These are phyloP conservation scores for Acmispon strigosus DNA, from an alignment of 306 rosid genomes.

Conservation along the genomic window DNA sequence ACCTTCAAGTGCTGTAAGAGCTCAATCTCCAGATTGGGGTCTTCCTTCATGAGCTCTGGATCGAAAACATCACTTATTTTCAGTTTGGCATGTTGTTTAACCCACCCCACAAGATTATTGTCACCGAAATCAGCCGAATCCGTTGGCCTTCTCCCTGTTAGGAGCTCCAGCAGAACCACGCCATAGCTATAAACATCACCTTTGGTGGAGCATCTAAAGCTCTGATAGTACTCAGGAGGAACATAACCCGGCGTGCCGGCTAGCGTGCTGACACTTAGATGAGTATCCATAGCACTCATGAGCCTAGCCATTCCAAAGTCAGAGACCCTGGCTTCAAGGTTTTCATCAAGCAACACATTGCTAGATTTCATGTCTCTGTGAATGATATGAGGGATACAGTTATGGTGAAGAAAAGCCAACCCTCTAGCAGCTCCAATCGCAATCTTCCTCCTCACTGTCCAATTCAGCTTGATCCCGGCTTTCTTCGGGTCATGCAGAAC, in stretches of 20 bases:
- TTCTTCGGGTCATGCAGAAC: slow-evolving; percentile 77
- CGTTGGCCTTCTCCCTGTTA: slow-evolving; percentile 85
- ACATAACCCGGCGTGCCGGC: slow-evolving; percentile 98
- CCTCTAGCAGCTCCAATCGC: slow-evolving; percentile 96
- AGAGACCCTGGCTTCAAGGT: slow-evolving; percentile 88
- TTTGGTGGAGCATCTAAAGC: slow-evolving; percentile 83
- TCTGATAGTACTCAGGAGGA: slow-evolving; percentile 96
- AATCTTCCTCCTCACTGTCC: slow-evolving; percentile 76
- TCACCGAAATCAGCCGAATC: slow-evolving; percentile 92
- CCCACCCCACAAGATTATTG: slow-evolving; percentile 98
- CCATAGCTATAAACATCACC: slow-evolving; percentile 97
- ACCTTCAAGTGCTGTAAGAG: slow-evolving; percentile 81
- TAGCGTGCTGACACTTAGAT: slow-evolving; percentile 90
- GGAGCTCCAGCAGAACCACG: slow-evolving; percentile 81
- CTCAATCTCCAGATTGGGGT: slow-evolving; percentile 67
- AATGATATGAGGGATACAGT: slow-evolving; percentile 86
- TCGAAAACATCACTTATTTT: slow-evolving; percentile 76
- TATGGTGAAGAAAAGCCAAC: slow-evolving; percentile 90
- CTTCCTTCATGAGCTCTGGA: slow-evolving; percentile 81
- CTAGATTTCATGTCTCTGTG: slow-evolving; percentile 99
- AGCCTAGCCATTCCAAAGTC: slow-evolving; percentile 99
- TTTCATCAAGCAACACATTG: slow-evolving; percentile 84
- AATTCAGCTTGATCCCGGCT: slow-evolving; percentile 65
- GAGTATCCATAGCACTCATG: slow-evolving; percentile 96
- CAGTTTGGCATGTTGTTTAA: slow-evolving; percentile 80